Percentiles rank a stretch among this genome's conserved stretches.
These are phyloP conservation scores for Drosera spatulata DNA, from an alignment of 179 eudicot species.

Conservation along the genomic window DNA sequence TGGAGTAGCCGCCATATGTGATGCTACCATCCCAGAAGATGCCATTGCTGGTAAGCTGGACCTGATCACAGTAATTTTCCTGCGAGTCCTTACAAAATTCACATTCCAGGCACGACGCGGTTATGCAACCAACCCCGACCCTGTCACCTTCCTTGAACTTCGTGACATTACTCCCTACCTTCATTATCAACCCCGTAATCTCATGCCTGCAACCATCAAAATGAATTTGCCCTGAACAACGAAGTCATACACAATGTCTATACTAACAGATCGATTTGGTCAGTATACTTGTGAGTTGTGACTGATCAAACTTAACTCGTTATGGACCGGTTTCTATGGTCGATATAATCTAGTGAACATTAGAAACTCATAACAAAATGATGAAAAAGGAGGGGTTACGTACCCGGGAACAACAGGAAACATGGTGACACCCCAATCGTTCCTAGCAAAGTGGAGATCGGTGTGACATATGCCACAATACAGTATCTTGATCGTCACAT, in stretches of 20 bases:
- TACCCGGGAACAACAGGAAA: slow-evolving; percentile 62
- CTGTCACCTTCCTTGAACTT: slow-evolving; percentile 19
- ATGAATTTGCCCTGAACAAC: too few relatives aligned
- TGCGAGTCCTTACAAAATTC: slow-evolving; percentile 48
- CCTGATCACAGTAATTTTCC: slow-evolving; percentile 71
- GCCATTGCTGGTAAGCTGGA: slow-evolving; percentile 61
- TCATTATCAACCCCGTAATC: slow-evolving; percentile 18
- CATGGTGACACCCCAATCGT: slow-evolving; percentile 41
- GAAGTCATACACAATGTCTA: too few relatives aligned
- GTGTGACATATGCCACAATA: slow-evolving; percentile 64
- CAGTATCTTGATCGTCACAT: slow-evolving; percentile 45
- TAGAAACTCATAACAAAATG: neutral
- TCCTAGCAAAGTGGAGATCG: slow-evolving; percentile 46
- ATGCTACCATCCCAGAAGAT: slow-evolving; percentile 88
- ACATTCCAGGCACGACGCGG: slow-evolving; percentile 39
- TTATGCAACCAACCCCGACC: slow-evolving; percentile 18
- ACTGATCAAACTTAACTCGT: neutral
- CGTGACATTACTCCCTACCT: slow-evolving; percentile 19
- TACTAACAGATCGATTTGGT: neutral
- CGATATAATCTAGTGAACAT: neutral
- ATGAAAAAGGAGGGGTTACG: neutral
- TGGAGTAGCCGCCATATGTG: slow-evolving; percentile 73
- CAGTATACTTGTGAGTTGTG: too few relatives aligned
- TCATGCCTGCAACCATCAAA: slow-evolving; percentile 18
- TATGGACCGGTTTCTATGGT: neutral